Conservation (phyloP, 768 basidiomycete genomes). For the Lactifluus echinatus region DNA sequence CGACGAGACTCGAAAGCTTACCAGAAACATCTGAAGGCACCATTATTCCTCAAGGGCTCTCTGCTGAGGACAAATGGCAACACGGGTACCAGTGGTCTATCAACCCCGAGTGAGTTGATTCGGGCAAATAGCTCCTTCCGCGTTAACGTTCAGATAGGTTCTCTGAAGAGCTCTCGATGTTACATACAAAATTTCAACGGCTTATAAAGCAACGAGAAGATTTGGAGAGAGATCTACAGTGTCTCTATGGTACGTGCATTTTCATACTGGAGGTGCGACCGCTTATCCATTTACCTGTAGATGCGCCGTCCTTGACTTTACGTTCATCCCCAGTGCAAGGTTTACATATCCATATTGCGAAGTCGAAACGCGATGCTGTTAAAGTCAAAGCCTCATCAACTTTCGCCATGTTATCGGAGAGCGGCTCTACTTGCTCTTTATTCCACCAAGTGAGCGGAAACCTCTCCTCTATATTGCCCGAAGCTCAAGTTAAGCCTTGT, state of each 20-base stretch:
- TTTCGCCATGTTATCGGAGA: slow-evolving; percentile 56
- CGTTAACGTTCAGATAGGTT: slow-evolving; percentile 37
- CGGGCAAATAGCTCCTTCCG: not conserved
- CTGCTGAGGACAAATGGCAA: slow-evolving; percentile 24
- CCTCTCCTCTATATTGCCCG: not conserved
- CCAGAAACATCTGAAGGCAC: slow-evolving; percentile 21
- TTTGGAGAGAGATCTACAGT: slow-evolving; percentile 49
- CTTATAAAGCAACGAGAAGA: slow-evolving; percentile 39
- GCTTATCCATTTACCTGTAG: slow-evolving; percentile 29
- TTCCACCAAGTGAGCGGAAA: slow-evolving; percentile 46
- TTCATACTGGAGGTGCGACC: not conserved
- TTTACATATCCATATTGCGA: slow-evolving; percentile 65
- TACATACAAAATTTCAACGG: slow-evolving; percentile 42
- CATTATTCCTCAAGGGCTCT: slow-evolving; percentile 12
- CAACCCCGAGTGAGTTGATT: slow-evolving; percentile 47
- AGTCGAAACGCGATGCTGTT: slow-evolving; percentile 51
- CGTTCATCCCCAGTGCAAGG: slow-evolving; percentile 61
- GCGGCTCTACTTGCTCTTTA: slow-evolving; percentile 55
- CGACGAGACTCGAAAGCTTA: not conserved
- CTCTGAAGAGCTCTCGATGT: slow-evolving; percentile 40
- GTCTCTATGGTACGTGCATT: slow-evolving; percentile 39
- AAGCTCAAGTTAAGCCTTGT: not conserved
- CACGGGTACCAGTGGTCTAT: slow-evolving; percentile 45
- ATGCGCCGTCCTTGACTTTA: slow-evolving; percentile 63
- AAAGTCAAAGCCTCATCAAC: slow-evolving; percentile 38